Evolutionary conservation across 768 basidiomycete species (phyloP).

Genomic region (Ramaria sp.): DNA sequence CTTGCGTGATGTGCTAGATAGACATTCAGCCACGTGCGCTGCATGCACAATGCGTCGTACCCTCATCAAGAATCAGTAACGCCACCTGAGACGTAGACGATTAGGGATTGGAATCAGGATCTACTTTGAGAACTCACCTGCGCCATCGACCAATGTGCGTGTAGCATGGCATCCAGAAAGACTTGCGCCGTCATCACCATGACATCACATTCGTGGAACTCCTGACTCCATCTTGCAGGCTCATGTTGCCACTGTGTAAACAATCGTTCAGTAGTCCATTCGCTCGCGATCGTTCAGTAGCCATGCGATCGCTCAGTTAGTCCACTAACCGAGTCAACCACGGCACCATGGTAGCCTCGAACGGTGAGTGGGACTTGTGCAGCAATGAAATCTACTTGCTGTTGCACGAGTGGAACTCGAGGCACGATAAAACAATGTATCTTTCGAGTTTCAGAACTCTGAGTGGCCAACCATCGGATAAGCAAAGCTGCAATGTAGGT

Average conservation of each 20-base stretch:
- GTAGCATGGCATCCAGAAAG: constrained; percentile 67
- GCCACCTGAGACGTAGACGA: constrained; percentile 31
- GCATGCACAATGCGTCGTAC: constrained; percentile 12
- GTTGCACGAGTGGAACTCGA: constrained; percentile 75
- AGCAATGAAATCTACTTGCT: constrained; percentile 61
- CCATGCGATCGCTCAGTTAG: constrained; percentile 18
- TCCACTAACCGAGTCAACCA: constrained; percentile 64
- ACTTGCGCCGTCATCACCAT: constrained; percentile 88
- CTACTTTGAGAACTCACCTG: constrained; percentile 26
- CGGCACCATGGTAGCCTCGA: constrained; percentile 55
- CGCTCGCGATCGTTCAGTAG: not conserved
- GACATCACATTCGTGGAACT: constrained; percentile 57
- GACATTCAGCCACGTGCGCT: constrained; percentile 8
- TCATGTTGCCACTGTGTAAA: constrained; percentile 9
- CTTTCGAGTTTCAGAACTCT: constrained; percentile 41
- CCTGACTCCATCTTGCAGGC: constrained; percentile 43
- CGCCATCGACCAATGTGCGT: constrained; percentile 70
- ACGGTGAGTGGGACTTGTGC: constrained; percentile 59
- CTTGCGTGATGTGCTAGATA: constrained; percentile 35
- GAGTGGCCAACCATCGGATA: constrained; percentile 62
- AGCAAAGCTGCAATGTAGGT: constrained; percentile 51
- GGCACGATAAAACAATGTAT: constrained; percentile 73
- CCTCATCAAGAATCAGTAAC: constrained; percentile 47
- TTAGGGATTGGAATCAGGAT: not conserved
- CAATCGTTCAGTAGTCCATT: not conserved